Conservation (phyloP, 202 grass and related monocot species). For the Schoenoplectus tabernaemontani region DNA sequence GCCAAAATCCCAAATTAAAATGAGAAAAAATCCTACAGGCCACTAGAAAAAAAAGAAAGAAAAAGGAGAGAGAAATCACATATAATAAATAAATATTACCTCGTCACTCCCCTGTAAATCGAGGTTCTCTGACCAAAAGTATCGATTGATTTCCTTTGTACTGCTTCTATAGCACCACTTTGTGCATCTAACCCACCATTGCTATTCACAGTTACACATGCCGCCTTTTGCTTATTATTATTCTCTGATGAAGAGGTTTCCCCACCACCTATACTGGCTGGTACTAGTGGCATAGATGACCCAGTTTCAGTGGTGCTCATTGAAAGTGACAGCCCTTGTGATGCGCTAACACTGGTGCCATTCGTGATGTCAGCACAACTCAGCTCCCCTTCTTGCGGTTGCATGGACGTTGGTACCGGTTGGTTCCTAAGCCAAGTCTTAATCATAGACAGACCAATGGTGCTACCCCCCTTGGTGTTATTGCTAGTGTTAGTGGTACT, state of each 20-base stretch:
- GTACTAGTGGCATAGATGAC: constrained; percentile 9
- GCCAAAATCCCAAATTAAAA: too few species aligned
- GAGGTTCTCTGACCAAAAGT: constrained; percentile 76
- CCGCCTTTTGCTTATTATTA: constrained; percentile 27
- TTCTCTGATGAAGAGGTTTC: constrained; percentile 24
- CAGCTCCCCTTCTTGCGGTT: neutral
- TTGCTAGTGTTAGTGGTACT: constrained; percentile 5
- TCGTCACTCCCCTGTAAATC: constrained; percentile 64
- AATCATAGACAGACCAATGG: constrained; percentile 73
- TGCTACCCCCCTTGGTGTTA: constrained; percentile 6
- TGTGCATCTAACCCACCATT: constrained; percentile 27
- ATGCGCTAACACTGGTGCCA: neutral
- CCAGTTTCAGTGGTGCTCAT: constrained; percentile 26
- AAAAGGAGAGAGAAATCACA: neutral
- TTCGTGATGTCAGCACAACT: neutral
- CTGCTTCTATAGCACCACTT: constrained; percentile 30
- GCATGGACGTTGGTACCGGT: constrained; percentile 7
- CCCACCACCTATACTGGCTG: constrained; percentile 10
- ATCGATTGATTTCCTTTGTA: constrained; percentile 37
- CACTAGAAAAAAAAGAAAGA: neutral
- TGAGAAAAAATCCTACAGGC: neutral
- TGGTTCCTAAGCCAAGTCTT: constrained; percentile 64
- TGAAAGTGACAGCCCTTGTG: constrained; percentile 37
- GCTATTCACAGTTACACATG: neutral
- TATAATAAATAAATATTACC: constrained; percentile 24